These are phyloP conservation scores for Boletus huronensis DNA, from an alignment of 768 basidiomycete species.

Conservation along the genomic window DNA sequence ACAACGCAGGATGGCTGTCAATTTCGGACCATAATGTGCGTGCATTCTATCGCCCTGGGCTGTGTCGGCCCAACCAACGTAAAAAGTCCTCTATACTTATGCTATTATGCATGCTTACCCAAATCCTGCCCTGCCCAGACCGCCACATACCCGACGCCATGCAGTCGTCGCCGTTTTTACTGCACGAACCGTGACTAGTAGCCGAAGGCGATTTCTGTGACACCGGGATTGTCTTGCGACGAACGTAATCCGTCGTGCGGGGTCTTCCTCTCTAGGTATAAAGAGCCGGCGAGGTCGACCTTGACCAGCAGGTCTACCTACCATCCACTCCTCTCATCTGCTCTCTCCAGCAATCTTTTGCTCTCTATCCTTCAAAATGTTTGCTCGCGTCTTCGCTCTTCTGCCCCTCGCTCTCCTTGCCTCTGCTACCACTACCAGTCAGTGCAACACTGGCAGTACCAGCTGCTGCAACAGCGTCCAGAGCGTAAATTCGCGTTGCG, in stretches of 20 bases:
- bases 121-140: background rate
- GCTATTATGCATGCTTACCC: background rate
- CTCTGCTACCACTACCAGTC: slow-evolving; percentile 1
- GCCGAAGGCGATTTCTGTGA: background rate
- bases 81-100: background rate
- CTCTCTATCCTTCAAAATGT: slow-evolving; percentile 1
- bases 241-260: slow-evolving; percentile 4
- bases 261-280: slow-evolving; percentile 12
- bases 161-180: background rate
- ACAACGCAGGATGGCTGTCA: background rate
- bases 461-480: slow-evolving; percentile 16
- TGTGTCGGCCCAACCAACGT: background rate
- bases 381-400: slow-evolving; percentile 18
- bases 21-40: background rate
- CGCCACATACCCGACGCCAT: background rate
- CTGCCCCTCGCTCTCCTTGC: slow-evolving; percentile 17
- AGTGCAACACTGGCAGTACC: slow-evolving; percentile 15
- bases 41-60: background rate
- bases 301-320: background rate
- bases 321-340: background rate
- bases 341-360: background rate
- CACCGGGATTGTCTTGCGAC: background rate
- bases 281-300: background rate
- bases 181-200: background rate
- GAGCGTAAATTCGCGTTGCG: background rate